Base-by-base conservation (phyloP, 2,329 filamentous ascomycete genomes). In the Bertia moriformis region DNA sequence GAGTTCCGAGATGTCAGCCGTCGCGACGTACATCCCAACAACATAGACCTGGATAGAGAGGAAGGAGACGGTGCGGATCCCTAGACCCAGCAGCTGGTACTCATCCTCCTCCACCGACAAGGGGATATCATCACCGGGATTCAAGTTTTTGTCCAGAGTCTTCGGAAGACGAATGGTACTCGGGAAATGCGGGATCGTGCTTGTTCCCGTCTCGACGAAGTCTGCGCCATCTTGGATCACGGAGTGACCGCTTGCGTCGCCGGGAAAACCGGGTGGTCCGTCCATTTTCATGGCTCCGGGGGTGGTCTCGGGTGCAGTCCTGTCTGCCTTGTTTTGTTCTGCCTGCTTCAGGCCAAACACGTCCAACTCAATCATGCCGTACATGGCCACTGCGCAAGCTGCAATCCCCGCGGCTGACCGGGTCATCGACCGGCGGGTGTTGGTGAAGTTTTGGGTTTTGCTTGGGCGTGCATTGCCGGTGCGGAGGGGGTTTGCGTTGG, bases 21-120 rank as follows among this genome's bases (percentile, higher is more conserved):
- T 72, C n/a, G 73, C 70, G 19, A 81, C 63, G 53, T 82, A 82
- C 22, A 82, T 56, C 2, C 77, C 77, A 0, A 79, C 73, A 4
- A 81, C 75, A 55, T 82, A 82, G 44, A 82, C 77, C 53, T 81
- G 72, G 17, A 82, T 74, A 30, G 61, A 57, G 14, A 81, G 58
- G 54, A 80, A 78, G 3, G 73, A 77, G 14, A 82, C 77, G 1
- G 67, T 75, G 18, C 77, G 67, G 43, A 80, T 71, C 2, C 77
- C 77, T 3, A 80, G 59, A 2, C 77, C 77, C 3, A 82, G 59
- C 0, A 82, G 60, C 37, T 73, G 71, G 52, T 81, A 81, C 45
- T 78, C 32, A 18, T 67, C 62, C 37, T 62, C 54, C 17, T 55
- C 51, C 10, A 29, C n/a, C 7, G 12, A 13, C 15, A 15, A 7